These are phyloP conservation scores for Penicillium canescens DNA, from an alignment of 495 filamentous ascomycete genomes.

Conservation along the genomic window DNA sequence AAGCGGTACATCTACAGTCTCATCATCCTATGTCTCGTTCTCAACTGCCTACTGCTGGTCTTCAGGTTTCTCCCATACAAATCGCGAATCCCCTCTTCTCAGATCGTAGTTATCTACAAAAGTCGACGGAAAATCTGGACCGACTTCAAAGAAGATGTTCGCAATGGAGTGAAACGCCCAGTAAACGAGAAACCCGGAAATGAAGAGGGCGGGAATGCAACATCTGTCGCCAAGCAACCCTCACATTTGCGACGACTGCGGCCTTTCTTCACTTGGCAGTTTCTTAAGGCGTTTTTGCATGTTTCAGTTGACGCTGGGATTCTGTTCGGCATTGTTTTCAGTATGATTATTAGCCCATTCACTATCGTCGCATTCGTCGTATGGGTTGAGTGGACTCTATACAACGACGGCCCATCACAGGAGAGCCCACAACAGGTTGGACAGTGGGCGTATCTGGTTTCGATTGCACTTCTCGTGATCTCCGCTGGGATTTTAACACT, in stretches of 20 bases:
- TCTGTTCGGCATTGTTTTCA: slow-evolving; percentile 25
- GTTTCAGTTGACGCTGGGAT: slow-evolving; percentile 17
- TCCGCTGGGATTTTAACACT: slow-evolving; percentile 30
- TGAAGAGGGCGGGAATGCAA: background rate
- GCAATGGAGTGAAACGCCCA: background rate
- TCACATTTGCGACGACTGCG: background rate
- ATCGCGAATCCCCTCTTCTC: slow-evolving; percentile 28
- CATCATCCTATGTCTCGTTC: slow-evolving; percentile 23
- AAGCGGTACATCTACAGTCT: slow-evolving; percentile 36
- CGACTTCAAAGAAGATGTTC: slow-evolving; percentile 22
- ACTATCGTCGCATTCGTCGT: slow-evolving; percentile 33
- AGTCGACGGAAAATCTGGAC: slow-evolving; percentile 20
- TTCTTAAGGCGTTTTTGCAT: slow-evolving; percentile 13
- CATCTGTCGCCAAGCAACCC: background rate
- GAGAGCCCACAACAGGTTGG: slow-evolving; percentile 35
- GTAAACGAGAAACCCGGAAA: background rate
- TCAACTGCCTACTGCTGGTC: slow-evolving; percentile 26
- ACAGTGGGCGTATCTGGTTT: slow-evolving; percentile 33
- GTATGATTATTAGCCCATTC: slow-evolving; percentile 35
- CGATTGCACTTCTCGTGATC: slow-evolving; percentile 27
- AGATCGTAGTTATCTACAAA: slow-evolving; percentile 26
- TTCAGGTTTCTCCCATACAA: slow-evolving; percentile 28
- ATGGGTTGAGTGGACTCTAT: slow-evolving; percentile 36
- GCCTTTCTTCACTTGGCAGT: slow-evolving; percentile 12
- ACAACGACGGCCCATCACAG: slow-evolving; percentile 31